Conservation (phyloP, 2,329 filamentous ascomycete genomes). For the Stemphylium lycopersici region DNA sequence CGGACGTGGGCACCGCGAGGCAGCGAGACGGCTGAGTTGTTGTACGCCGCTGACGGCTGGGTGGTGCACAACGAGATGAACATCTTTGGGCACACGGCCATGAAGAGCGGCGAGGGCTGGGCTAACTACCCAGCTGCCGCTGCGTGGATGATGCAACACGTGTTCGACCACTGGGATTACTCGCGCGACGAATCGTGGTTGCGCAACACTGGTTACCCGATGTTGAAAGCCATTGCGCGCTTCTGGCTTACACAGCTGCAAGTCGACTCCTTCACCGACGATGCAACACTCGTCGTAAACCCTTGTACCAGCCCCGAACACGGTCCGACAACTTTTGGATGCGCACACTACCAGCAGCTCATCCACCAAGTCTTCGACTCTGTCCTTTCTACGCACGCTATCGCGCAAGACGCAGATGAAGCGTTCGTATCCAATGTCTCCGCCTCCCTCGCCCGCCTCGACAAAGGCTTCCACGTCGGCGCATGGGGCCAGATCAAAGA, state of each 20-base stretch:
- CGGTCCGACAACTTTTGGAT: conserved; percentile 59
- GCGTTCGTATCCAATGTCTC: conserved; percentile 49
- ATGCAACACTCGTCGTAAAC: conserved; percentile 61
- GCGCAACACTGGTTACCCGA: conserved; percentile 56
- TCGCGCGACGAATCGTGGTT: conserved; percentile 56
- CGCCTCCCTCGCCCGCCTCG: conserved; percentile 53
- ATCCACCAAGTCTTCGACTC: conserved; percentile 51
- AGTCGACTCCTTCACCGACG: conserved; percentile 57
- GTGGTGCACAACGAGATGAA: conserved; percentile 65
- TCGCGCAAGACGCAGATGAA: conserved; percentile 34
- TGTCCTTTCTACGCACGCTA: conserved; percentile 26
- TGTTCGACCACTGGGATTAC: conserved; percentile 64
- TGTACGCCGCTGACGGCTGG: conserved; percentile 64
- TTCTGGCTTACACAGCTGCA: conserved; percentile 64
- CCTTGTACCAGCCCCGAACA: conserved; percentile 66
- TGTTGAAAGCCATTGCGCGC: conserved; percentile 60
- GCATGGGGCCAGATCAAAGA: conserved; percentile 56
- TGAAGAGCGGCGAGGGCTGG: conserved; percentile 55
- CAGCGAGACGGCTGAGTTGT: conserved; percentile 57
- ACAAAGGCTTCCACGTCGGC: conserved; percentile 58
- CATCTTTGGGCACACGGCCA: conserved; percentile 63
- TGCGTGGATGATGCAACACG: conserved; percentile 67
- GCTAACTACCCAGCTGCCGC: conserved; percentile 55
- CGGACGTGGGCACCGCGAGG: conserved; percentile 62
- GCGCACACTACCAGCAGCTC: conserved; percentile 61